These are phyloP conservation scores for Colletotrichum sidae DNA, from an alignment of 2,329 filamentous ascomycete species.

Conservation along the genomic window DNA sequence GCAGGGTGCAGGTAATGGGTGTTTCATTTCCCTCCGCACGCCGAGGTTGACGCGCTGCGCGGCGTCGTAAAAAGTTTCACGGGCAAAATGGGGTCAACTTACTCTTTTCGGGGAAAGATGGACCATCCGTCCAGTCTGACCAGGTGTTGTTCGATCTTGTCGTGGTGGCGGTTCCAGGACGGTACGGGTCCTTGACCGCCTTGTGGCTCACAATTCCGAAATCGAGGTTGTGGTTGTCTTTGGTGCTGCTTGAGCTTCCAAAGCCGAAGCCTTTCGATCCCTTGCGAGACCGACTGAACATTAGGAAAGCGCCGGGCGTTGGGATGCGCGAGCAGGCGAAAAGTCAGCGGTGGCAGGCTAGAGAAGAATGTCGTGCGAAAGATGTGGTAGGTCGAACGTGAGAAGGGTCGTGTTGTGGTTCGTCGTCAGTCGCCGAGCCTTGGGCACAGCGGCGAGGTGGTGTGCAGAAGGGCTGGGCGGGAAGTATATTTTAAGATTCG, in stretches of 20 bases:
- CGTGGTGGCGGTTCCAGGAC: conserved; percentile 35
- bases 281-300: conserved; percentile 36
- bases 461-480: conserved; percentile 23
- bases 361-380: conserved; percentile 1
- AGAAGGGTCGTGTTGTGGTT: not conserved
- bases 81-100: conserved; percentile 40
- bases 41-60: not conserved
- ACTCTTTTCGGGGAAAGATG: conserved; percentile 57
- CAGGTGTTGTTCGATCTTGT: conserved; percentile 29
- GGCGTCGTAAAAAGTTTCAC: not conserved
- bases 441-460: conserved; percentile 8
- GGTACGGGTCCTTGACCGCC: conserved; percentile 30
- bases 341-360: conserved; percentile 1
- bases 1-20: not conserved
- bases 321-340: conserved; percentile 9
- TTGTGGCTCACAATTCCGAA: conserved; percentile 36
- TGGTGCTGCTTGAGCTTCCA: conserved; percentile 33
- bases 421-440: conserved; percentile 24
- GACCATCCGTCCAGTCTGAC: conserved; percentile 41
- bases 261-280: conserved; percentile 37
- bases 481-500: conserved; percentile 29
- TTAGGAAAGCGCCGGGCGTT: conserved; percentile 22
- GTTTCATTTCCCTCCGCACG: not conserved
- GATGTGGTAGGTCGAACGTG: not conserved
- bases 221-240: conserved; percentile 35